Conservation (phyloP, 495 filamentous ascomycete genomes). For the Lentithecium fluviatile region DNA sequence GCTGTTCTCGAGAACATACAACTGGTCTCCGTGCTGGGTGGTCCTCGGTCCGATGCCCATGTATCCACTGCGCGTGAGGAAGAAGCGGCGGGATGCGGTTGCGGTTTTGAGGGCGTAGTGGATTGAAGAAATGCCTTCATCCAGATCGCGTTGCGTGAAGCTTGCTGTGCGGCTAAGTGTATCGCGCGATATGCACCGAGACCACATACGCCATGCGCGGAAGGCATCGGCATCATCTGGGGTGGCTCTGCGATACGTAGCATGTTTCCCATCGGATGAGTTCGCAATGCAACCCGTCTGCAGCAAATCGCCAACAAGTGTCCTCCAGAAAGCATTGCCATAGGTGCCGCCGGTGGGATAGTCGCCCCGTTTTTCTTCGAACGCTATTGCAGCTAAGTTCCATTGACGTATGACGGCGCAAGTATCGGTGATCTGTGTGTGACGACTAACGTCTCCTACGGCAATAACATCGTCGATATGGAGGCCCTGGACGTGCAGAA, state of each 20-base stretch:
- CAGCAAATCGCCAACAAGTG: constrained; percentile 26
- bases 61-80: constrained; percentile 33
- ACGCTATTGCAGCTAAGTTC: background rate
- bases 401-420: constrained; percentile 23
- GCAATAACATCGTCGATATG: constrained; percentile 29
- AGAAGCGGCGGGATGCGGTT: constrained; percentile 30
- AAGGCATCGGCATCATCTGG: constrained; percentile 10
- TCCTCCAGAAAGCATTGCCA: constrained; percentile 31
- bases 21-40: constrained; percentile 24
- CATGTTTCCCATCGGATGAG: background rate
- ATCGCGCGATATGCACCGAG: constrained; percentile 22
- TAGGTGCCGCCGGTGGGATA: constrained; percentile 20
- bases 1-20: constrained; percentile 26
- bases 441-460: constrained; percentile 25
- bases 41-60: constrained; percentile 34
- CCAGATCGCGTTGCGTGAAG: constrained; percentile 22
- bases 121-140: constrained; percentile 31
- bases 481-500: constrained; percentile 20
- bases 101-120: constrained; percentile 34
- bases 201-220: constrained; percentile 23
- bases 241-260: constrained; percentile 13
- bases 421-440: constrained; percentile 18
- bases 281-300: background rate
- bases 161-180: constrained; percentile 8
- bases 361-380: background rate